Conservation (phyloP, 371 early-diverging fungal genomes). For the Lichtheimia ramosa region DNA sequence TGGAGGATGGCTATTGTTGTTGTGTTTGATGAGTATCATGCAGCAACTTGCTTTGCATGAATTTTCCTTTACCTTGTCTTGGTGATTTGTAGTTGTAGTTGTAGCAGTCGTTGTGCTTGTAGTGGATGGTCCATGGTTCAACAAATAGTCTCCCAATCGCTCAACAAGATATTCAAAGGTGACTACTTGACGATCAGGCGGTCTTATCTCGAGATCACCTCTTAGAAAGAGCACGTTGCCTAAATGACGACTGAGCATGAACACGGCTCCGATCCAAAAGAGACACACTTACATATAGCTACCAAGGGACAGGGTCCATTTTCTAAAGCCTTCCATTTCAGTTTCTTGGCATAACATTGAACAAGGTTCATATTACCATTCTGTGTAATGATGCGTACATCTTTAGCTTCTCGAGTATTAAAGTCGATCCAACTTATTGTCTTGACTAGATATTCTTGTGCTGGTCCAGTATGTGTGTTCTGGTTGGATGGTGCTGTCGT, state of each 20-base stretch:
- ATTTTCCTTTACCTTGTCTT: neutral
- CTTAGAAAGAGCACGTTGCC: constrained; percentile 81
- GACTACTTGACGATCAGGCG: constrained; percentile 58
- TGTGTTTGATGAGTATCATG: neutral
- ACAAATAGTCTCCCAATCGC: constrained; percentile 72
- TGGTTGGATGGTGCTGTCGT: neutral
- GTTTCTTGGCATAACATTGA: no score
- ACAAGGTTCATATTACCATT: constrained; percentile 52
- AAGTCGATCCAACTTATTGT: constrained; percentile 64
- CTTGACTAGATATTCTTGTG: constrained; percentile 65
- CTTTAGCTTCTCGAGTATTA: constrained; percentile 30
- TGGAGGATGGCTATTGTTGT: neutral
- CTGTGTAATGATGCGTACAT: constrained; percentile 76
- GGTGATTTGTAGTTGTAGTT: neutral
- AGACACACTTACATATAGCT: constrained; percentile 57
- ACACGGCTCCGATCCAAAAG: neutral
- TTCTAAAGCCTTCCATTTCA: constrained; percentile 27
- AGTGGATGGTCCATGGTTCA: constrained; percentile 36
- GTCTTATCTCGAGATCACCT: constrained; percentile 65
- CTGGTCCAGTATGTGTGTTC: constrained; percentile 4
- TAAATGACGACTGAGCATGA: neutral
- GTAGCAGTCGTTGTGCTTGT: neutral
- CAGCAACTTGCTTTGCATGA: no score
- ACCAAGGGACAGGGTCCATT: constrained; percentile 94
- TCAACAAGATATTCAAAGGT: constrained; percentile 72